Evolutionary conservation across 1,284 basidiomycete genomes (phyloP).

Genomic region (Trametes versicolor): DNA sequence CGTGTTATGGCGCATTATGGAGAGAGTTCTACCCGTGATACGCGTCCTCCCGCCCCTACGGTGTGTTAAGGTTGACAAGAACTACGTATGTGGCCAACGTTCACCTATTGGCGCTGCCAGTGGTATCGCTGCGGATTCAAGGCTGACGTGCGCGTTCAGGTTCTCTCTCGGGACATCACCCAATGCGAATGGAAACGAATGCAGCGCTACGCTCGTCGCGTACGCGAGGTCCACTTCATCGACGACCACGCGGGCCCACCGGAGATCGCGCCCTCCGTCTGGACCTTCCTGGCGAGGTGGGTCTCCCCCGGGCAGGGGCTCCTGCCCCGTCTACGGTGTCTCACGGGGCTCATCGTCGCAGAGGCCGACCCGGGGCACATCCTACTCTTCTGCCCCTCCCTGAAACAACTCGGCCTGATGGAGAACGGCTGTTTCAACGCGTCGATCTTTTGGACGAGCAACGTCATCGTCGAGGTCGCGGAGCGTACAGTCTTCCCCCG

Average conservation of each 20-base stretch:
- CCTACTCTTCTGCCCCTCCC: not conserved
- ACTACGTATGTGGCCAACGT: not conserved
- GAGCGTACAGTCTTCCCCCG: not conserved
- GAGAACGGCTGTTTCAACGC: not conserved
- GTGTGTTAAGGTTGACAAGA: not conserved
- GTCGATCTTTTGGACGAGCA: not conserved
- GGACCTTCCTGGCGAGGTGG: slow-evolving; percentile 2
- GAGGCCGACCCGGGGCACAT: not conserved
- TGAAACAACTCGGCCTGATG: not conserved
- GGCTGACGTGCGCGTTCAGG: not conserved
- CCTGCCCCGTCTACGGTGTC: not conserved
- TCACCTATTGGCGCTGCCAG: no score
- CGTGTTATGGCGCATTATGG: slow-evolving; percentile 15
- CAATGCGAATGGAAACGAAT: slow-evolving; percentile 7
- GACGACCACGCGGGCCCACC: no score
- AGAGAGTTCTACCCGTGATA: slow-evolving; percentile 9
- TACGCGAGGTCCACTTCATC: not conserved
- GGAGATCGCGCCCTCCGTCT: not conserved
- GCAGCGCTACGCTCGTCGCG: slow-evolving; percentile 4
- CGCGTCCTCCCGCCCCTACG: not conserved
- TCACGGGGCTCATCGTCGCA: not conserved
- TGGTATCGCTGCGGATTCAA: not conserved
- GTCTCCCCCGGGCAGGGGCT: not conserved
- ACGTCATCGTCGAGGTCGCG: not conserved
- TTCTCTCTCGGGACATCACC: slow-evolving; percentile 6